A percentile compares a stretch with the other conserved stretches of the same genome.
Evolutionary conservation across 345 rosid genomes (phyloP).

Genomic region (Citrus inodora): DNA sequence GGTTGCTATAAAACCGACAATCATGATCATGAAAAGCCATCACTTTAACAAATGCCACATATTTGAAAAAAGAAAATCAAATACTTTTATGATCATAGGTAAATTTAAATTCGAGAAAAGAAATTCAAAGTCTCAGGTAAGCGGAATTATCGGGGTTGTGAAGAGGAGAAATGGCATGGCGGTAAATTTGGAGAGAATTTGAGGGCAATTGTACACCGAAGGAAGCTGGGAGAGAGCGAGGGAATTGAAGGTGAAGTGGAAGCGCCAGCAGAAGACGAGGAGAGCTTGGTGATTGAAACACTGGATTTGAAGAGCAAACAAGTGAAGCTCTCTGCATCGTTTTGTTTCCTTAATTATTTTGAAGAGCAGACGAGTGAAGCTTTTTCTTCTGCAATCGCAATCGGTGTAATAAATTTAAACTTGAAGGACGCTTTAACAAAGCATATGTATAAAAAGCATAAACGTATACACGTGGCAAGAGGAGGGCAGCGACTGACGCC

Average conservation of each 20-base stretch:
- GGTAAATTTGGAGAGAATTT: conserved; percentile 17
- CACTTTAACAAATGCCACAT: not conserved
- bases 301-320: conserved; percentile 38
- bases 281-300: conserved; percentile 21
- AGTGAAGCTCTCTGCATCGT: not conserved
- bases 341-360: no score
- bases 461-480: no score
- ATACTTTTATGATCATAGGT: no score
- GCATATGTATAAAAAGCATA: no score
- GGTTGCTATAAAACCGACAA: conserved; percentile 3
- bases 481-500: no score
- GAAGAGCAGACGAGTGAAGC: no score
- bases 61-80: no score
- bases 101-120: not conserved
- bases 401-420: not conserved
- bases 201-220: conserved; percentile 22
- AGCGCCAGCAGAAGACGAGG: not conserved
- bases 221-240: conserved; percentile 19
- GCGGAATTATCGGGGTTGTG: conserved; percentile 32
- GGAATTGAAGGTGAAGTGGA: conserved; percentile 9
- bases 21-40: not conserved
- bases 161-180: conserved; percentile 24
- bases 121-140: not conserved
- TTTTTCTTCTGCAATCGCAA: no score
- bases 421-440: no score